Evolutionary conservation across 495 filamentous ascomycete genomes (phyloP).

Genomic region (Sphaerosporella brunnea): DNA sequence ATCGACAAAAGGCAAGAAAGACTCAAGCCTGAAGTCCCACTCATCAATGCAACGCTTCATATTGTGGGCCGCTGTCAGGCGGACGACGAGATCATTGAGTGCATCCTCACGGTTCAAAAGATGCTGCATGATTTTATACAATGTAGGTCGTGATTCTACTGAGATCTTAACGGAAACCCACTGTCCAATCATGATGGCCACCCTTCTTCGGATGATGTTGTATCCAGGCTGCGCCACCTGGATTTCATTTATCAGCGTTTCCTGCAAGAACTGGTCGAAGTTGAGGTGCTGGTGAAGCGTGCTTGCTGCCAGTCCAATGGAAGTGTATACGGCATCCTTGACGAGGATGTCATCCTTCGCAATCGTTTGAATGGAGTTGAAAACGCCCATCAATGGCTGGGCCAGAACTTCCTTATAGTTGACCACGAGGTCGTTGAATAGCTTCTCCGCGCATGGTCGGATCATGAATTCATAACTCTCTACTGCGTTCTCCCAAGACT

Average conservation of each 20-base stretch:
- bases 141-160: constrained; percentile 43
- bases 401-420: constrained; percentile 66
- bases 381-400: constrained; percentile 59
- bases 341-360: constrained; percentile 53
- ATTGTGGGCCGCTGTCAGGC: constrained; percentile 74
- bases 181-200: constrained; percentile 71
- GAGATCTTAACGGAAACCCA: constrained; percentile 66
- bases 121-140: constrained; percentile 80
- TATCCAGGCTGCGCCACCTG: constrained; percentile 58
- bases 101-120: constrained; percentile 60
- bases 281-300: constrained; percentile 53
- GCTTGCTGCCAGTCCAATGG: constrained; percentile 68
- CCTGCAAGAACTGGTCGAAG: constrained; percentile 60
- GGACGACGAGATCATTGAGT: constrained; percentile 78
- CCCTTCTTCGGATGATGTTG: constrained; percentile 72
- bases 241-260: constrained; percentile 58
- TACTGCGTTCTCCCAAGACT: constrained; percentile 56
- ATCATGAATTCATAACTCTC: constrained; percentile 78
- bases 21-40: constrained; percentile 53
- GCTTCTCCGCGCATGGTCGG: constrained; percentile 75
- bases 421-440: constrained; percentile 78
- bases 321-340: constrained; percentile 87
- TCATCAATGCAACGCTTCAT: constrained; percentile 62
- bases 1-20: constrained; percentile 56
- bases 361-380: constrained; percentile 51